Base-by-base conservation (phyloP, 2,329 filamentous ascomycete species). In the Exophiala phaeomuriformis region DNA sequence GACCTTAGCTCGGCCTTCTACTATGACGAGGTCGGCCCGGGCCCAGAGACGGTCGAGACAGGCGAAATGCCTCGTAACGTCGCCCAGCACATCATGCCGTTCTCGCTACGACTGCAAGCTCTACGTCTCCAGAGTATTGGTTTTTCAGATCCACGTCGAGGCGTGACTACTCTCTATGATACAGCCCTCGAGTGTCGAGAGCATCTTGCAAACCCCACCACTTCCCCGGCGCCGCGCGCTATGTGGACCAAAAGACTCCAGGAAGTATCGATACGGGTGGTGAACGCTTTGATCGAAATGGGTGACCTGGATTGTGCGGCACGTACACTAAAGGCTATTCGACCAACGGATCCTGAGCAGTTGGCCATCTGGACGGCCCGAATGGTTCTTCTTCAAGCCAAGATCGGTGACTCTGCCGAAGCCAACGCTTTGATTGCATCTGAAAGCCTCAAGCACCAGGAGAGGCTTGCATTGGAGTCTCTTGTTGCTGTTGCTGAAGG, bases 91-190 rank as follows among this genome's bases (percentile, higher is more conserved):
- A 77, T 95, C 0, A 86, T 91, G 0, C 91, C 91, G 0, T 98
- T 93, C 90, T 80, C 85, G 40, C 77, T 98, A 49, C 82, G 93
- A 4, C 79, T 96, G 2, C 77, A 97, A 10, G 84, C 85, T 4
- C 86, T 96, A 5, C 80, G 90, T 1, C 77, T 97, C 19, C 88
- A 95, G 62, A 88, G 88, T 0, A 79, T 95, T 43, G 89, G 88
- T 1, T 94, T 93, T 59, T 85, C 85, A 3, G 93, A 98, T 69
- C 81, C 84, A 47, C 79, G 91, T 3, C 79, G 90, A 57, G 86
- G 88, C 2, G 84, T 98, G 53, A 91, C 93, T 77, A 87, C 86
- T 42, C 88, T 95, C 67, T 95, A 95, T 66, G 90, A 95, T 58
- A 77, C 97, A 1, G 90, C 85, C 0, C 72, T 86, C 5, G 89